Conservation (phyloP, 2,329 filamentous ascomycete species). For the Periconia digitata region DNA sequence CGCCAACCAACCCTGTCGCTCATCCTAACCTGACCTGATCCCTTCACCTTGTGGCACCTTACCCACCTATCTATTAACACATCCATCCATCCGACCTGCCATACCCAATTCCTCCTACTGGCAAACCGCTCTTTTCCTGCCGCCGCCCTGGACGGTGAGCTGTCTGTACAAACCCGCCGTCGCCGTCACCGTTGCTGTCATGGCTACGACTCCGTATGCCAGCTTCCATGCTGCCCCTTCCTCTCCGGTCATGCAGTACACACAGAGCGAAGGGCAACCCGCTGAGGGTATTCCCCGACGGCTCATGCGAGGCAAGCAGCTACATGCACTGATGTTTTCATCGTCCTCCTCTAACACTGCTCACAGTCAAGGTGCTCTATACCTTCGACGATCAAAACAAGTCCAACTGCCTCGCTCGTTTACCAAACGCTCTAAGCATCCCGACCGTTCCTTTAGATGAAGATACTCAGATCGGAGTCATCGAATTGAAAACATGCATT, state of each 20-base stretch:
- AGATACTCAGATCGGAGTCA: constrained; percentile 76
- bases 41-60: neutral
- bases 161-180: neutral
- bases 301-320: constrained; percentile 50
- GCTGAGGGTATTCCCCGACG: constrained; percentile 39
- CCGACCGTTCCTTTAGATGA: constrained; percentile 83
- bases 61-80: constrained; percentile 3
- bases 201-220: constrained; percentile 37
- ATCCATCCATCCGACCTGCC: constrained; percentile 2
- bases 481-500: constrained; percentile 85
- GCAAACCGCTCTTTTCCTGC: constrained; percentile 5
- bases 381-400: constrained; percentile 90
- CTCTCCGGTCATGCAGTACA: constrained; percentile 18
- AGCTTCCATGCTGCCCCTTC: constrained; percentile 23
- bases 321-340: constrained; percentile 3
- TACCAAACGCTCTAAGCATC: constrained; percentile 76
- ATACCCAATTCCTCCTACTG: constrained; percentile 15
- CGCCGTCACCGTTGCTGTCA: no score
- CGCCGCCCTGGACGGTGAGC: constrained; percentile 19
- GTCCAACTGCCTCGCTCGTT: constrained; percentile 84
- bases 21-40: neutral
- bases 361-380: constrained; percentile 89
- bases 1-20: neutral
- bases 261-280: constrained; percentile 27
- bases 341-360: constrained; percentile 17